These are phyloP conservation scores for Babesia caballi DNA, from an alignment of 169 alveolate genomes.

Conservation along the genomic window DNA sequence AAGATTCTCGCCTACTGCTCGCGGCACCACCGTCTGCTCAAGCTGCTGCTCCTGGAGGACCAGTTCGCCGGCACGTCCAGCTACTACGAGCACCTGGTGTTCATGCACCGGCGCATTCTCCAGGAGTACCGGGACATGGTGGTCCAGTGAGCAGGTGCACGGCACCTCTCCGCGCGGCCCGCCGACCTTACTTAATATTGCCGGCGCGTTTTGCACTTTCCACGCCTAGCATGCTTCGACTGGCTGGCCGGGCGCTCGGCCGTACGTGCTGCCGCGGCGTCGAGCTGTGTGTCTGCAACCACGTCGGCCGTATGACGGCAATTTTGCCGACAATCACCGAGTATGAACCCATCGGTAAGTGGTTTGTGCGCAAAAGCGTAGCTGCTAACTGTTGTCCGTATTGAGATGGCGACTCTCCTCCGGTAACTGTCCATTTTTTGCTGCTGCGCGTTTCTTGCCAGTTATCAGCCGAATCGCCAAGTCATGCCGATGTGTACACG, in stretches of 20 bases:
- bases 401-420: neutral
- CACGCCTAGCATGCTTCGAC: neutral
- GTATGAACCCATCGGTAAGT: slow-evolving; percentile 55
- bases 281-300: slow-evolving; percentile 51
- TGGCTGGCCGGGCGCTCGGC: slow-evolving; percentile 30
- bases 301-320: neutral
- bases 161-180: neutral
- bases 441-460: neutral
- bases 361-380: neutral
- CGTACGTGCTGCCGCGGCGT: slow-evolving; percentile 54
- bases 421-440: neutral
- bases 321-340: slow-evolving; percentile 32
- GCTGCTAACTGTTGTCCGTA: neutral
- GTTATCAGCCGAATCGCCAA: too few relatives aligned
- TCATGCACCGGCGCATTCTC: slow-evolving; percentile 36
- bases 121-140: slow-evolving; percentile 1
- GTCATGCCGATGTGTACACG: too few relatives aligned
- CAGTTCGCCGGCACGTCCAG: slow-evolving; percentile 26
- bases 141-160: slow-evolving; percentile 28
- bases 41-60: slow-evolving; percentile 56
- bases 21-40: slow-evolving; percentile 26
- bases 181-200: neutral
- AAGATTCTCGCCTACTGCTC: slow-evolving; percentile 52
- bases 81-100: slow-evolving; percentile 26
- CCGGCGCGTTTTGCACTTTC: neutral